phyloP scores from a whole-genome alignment of 108 stramenopile species.

The Pseudonitzschia pungens region DNA sequence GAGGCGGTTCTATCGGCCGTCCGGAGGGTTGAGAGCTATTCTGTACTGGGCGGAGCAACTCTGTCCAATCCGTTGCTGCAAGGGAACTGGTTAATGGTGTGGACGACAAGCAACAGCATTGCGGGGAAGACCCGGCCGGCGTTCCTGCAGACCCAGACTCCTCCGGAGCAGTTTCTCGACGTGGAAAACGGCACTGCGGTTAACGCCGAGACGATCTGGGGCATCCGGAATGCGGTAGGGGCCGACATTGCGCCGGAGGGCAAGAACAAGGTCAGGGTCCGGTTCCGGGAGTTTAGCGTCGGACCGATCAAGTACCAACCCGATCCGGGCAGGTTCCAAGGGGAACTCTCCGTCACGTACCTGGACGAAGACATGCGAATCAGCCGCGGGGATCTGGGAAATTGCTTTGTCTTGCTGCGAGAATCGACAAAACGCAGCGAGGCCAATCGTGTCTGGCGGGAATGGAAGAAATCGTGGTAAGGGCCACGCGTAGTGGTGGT shows the following conservation, averaged over 20 bases:
- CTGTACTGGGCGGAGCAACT: neutral
- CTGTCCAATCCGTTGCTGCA: conserved; percentile 1
- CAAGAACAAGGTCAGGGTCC: conserved; percentile 4
- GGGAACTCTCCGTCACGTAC: conserved; percentile 5
- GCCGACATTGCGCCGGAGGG: neutral
- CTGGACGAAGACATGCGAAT: conserved; percentile 13
- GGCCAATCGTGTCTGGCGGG: conserved; percentile 2
- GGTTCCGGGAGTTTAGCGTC: conserved; percentile 1
- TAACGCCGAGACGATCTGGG: neutral
- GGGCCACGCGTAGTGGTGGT: too few relatives aligned
- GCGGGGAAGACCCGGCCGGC: conserved; percentile 4
- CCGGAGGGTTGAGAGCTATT: neutral
- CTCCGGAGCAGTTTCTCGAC: conserved; percentile 4
- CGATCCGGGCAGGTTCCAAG: neutral
- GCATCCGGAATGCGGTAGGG: neutral
- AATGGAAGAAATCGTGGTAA: neutral
- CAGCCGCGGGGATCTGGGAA: conserved; percentile 8
- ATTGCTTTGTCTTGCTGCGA: neutral
- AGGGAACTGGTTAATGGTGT: conserved; percentile 10
- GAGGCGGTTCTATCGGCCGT: neutral
- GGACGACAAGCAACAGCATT: conserved; percentile 14
- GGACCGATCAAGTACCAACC: conserved; percentile 5
- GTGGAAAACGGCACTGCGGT: neutral
- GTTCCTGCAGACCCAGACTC: neutral
- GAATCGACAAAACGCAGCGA: conserved; percentile 7